phyloP scores from a whole-genome alignment of 306 rosid genomes.

The Prunus salicina region DNA sequence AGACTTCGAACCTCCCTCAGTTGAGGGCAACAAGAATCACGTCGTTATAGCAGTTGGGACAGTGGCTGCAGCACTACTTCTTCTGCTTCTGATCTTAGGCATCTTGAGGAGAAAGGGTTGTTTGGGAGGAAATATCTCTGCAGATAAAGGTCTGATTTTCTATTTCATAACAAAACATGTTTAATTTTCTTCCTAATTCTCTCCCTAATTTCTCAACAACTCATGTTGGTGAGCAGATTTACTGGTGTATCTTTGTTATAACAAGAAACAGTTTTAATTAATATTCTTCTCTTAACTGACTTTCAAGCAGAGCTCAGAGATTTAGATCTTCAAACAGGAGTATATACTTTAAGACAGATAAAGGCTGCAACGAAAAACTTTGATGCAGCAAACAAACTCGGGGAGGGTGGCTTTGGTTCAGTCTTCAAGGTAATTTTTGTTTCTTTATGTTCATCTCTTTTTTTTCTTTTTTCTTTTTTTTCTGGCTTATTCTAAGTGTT shows the following conservation, averaged over 20 bases:
- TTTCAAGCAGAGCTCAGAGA: constrained; percentile 66
- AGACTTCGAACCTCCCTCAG: constrained; percentile 72
- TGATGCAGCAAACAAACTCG: constrained; percentile 68
- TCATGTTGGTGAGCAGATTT: neutral
- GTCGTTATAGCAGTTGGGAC: constrained; percentile 26
- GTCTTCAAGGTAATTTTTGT: constrained; percentile 70
- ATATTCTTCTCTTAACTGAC: neutral
- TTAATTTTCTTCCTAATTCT: too few species aligned
- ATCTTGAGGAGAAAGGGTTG: constrained; percentile 62
- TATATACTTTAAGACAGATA: constrained; percentile 76
- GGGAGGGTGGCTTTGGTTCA: constrained; percentile 95
- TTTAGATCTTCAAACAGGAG: constrained; percentile 77
- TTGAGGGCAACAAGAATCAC: constrained; percentile 20
- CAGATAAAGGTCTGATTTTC: constrained; percentile 56
- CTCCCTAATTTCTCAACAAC: too few species aligned
- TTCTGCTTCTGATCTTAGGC: constrained; percentile 38
- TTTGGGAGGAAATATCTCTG: constrained; percentile 57
- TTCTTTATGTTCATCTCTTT: constrained; percentile 3
- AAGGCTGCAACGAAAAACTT: constrained; percentile 82
- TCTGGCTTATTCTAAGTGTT: neutral
- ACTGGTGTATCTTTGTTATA: neutral
- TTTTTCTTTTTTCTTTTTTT: neutral
- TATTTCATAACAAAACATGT: neutral
- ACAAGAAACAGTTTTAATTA: neutral
- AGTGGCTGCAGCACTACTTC: constrained; percentile 38